These are phyloP conservation scores for Diaporthe sp. DNA, from an alignment of 2,329 filamentous ascomycete species.

Conservation along the genomic window DNA sequence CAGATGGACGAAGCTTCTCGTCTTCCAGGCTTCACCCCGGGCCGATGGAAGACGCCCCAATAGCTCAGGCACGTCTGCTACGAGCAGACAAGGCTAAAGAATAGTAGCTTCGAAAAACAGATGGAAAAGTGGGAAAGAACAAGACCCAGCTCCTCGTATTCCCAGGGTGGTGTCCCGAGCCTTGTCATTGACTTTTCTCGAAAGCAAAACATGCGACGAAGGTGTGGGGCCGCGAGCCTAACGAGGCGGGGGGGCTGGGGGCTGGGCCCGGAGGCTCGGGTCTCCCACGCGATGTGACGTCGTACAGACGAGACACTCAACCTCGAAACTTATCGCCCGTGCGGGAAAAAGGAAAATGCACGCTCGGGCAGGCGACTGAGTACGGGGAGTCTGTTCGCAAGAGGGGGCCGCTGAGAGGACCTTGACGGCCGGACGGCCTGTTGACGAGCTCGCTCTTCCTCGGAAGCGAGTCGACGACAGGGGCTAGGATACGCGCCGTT, in stretches of 20 bases:
- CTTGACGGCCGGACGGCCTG: not conserved
- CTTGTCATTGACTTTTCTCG: not conserved
- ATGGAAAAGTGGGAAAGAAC: no score
- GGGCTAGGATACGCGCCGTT: slow-evolving; percentile 7
- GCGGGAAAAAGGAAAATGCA: not conserved
- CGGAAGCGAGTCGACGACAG: not conserved
- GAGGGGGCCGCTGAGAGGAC: not conserved
- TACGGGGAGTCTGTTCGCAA: slow-evolving; percentile 15
- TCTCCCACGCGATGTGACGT: slow-evolving; percentile 21
- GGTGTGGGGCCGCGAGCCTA: not conserved
- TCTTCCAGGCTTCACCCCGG: not conserved
- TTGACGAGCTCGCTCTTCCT: not conserved
- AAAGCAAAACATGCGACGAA: not conserved
- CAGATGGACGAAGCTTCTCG: slow-evolving; percentile 17
- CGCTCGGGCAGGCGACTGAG: not conserved
- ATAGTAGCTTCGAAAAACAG: not conserved
- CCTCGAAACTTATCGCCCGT: not conserved
- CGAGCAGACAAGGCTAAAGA: not conserved
- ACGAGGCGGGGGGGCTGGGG: slow-evolving; percentile 10
- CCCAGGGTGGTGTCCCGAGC: not conserved
- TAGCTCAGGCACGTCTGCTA: not conserved
- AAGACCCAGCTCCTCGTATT: not conserved
- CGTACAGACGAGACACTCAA: not conserved
- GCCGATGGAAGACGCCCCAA: not conserved
- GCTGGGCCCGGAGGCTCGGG: slow-evolving; percentile 23